Percentiles rank a stretch among this genome's conserved stretches.
These are phyloP conservation scores for Fusarium phyllophilum DNA, from an alignment of 2,329 filamentous ascomycete genomes.

Conservation along the genomic window DNA sequence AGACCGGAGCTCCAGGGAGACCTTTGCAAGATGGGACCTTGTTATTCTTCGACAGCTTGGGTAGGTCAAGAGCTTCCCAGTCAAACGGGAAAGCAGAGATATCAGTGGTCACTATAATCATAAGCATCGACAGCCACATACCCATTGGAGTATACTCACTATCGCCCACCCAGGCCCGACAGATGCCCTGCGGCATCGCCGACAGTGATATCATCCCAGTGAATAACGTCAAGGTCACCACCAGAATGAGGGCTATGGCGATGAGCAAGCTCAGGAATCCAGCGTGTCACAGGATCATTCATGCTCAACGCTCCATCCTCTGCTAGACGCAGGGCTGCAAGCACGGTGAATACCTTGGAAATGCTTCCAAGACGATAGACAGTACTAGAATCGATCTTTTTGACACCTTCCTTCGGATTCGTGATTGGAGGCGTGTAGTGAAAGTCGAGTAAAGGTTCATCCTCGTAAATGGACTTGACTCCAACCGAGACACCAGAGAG, in stretches of 20 bases:
- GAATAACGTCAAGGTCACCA: background rate
- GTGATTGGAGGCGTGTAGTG: background rate
- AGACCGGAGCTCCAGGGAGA: background rate
- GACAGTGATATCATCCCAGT: background rate
- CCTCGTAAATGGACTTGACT: constrained; percentile 1
- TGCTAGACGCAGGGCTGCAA: background rate
- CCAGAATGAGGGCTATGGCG: rapidly evolving
- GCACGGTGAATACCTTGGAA: background rate
- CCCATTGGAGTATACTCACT: background rate
- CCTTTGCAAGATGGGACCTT: background rate
- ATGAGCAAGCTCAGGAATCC: background rate
- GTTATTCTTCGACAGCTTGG: background rate
- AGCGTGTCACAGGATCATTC: background rate
- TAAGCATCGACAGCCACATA: background rate
- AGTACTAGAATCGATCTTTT: background rate
- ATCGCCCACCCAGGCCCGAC: background rate
- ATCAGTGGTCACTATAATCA: background rate
- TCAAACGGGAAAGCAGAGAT: background rate
- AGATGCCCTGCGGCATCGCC: background rate
- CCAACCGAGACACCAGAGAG: constrained; percentile 1
- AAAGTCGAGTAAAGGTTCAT: background rate
- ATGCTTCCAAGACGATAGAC: constrained; percentile 15
- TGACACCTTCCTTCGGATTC: background rate
- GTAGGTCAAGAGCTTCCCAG: constrained; percentile 7
- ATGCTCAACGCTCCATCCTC: background rate